phyloP scores from a whole-genome alignment of 2,329 filamentous ascomycete genomes.

The Cladophialophora immunda region DNA sequence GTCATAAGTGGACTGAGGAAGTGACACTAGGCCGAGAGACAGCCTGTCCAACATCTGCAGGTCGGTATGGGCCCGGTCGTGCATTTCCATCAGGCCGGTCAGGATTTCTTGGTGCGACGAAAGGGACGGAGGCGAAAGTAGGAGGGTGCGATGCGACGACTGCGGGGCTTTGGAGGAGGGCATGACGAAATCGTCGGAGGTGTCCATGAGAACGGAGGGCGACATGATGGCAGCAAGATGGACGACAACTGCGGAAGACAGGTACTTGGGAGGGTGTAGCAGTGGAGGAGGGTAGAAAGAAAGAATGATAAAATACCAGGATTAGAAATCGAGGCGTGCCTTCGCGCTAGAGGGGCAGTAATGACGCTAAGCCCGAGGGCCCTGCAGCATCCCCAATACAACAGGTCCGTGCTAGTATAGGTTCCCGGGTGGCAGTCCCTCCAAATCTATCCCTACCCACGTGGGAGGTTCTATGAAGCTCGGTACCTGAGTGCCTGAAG shows the following conservation, averaged over 20 bases:
- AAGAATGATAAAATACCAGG: slow-evolving; percentile 16
- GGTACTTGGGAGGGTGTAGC: slow-evolving; percentile 1
- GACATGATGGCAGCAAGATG: slow-evolving; percentile 43
- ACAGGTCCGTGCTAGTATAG: neutral
- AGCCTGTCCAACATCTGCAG: slow-evolving; percentile 98
- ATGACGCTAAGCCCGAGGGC: slow-evolving; percentile 9
- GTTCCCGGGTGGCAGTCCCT: neutral
- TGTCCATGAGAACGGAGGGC: slow-evolving; percentile 64
- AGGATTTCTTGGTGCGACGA: slow-evolving; percentile 84
- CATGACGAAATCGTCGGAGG: slow-evolving; percentile 61
- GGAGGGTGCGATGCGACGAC: slow-evolving; percentile 68
- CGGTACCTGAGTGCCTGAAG: slow-evolving; percentile 19
- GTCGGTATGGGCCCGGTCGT: slow-evolving; percentile 81
- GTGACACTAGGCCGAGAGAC: slow-evolving; percentile 77
- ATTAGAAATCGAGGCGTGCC: slow-evolving; percentile 31
- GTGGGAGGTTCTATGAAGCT: slow-evolving; percentile 6
- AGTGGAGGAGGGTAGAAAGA: slow-evolving; percentile 17
- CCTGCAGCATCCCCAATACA: slow-evolving; percentile 2
- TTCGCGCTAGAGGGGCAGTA: slow-evolving; percentile 16
- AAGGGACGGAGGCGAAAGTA: slow-evolving; percentile 89
- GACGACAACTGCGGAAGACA: neutral
- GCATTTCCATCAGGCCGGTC: slow-evolving; percentile 72
- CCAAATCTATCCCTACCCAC: neutral
- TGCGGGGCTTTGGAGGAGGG: slow-evolving; percentile 42
- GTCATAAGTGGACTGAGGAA: slow-evolving; percentile 82